Evolutionary conservation across 208 protist species (phyloP).

Genomic region (Porcisia hertigi): DNA sequence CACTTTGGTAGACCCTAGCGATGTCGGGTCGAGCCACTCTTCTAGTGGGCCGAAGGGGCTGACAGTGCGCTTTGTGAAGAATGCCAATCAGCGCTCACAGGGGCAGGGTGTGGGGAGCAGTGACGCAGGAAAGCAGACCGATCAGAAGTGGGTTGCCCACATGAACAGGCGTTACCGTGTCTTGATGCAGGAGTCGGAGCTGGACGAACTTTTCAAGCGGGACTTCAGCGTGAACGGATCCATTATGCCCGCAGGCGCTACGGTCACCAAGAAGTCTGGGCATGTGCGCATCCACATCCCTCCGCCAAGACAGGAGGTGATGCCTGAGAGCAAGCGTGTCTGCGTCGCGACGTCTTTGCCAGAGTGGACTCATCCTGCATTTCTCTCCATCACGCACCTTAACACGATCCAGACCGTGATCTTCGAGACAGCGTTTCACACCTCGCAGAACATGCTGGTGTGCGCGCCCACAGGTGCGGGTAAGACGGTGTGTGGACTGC

Average conservation of each 20-base stretch:
- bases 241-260: constrained; percentile 67
- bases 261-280: constrained; percentile 57
- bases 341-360: constrained; percentile 81
- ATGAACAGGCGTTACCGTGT: constrained; percentile 88
- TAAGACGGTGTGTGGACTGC: constrained; percentile 98
- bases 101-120: constrained; percentile 36
- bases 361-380: constrained; percentile 91
- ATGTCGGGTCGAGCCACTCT: constrained; percentile 26
- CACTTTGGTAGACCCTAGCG: constrained; percentile 70
- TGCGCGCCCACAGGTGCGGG: constrained; percentile 99
- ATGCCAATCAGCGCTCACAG: constrained; percentile 44
- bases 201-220: constrained; percentile 83
- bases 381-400: constrained; percentile 91
- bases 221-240: constrained; percentile 80
- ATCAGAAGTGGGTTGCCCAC: constrained; percentile 81
- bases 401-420: constrained; percentile 97
- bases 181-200: constrained; percentile 83
- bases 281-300: constrained; percentile 87
- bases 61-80: constrained; percentile 76
- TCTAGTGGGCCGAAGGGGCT: constrained; percentile 33
- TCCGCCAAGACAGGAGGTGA: constrained; percentile 61
- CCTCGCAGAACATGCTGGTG: constrained; percentile 98
- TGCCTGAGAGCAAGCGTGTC: constrained; percentile 79
- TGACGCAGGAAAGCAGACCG: constrained; percentile 50
- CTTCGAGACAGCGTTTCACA: constrained; percentile 96